A percentile compares a stretch with the other conserved stretches of the same genome.
phyloP scores from a whole-genome alignment of 2,329 filamentous ascomycete species.

The Penicillium sp. region DNA sequence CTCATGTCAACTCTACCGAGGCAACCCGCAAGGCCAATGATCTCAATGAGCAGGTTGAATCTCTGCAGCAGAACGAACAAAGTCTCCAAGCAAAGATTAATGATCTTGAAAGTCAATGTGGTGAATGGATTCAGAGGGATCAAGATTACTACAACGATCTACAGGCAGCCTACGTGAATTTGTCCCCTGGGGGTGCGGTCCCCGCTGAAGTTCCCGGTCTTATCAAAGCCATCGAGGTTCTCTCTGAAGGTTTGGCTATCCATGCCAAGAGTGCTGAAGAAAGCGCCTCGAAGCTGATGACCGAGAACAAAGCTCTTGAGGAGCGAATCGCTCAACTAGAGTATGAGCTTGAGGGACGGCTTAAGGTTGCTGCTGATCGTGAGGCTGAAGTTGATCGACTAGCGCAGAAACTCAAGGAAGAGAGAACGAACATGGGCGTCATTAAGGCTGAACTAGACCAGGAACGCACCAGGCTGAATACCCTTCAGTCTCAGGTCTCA shows the following conservation, averaged over 20 bases:
- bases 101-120: conserved; percentile 53
- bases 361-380: conserved; percentile 55
- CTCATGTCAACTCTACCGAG: conserved; percentile 51
- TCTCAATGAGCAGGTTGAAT: conserved; percentile 60
- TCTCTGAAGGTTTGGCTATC: conserved; percentile 60
- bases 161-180: conserved; percentile 59
- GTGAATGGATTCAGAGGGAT: conserved; percentile 54
- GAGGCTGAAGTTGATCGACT: conserved; percentile 56
- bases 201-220: conserved; percentile 62
- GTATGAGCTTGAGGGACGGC: conserved; percentile 57
- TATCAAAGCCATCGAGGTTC: conserved; percentile 60
- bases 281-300: conserved; percentile 60
- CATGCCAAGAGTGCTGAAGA: conserved; percentile 63
- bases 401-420: conserved; percentile 55
- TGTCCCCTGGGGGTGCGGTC: conserved; percentile 56
- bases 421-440: conserved; percentile 49
- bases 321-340: conserved; percentile 58
- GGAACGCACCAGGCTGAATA: conserved; percentile 68
- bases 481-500: conserved; percentile 70
- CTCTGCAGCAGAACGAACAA: conserved; percentile 54
- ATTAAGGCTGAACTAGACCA: conserved; percentile 60
- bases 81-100: conserved; percentile 44
- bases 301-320: conserved; percentile 64
- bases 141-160: conserved; percentile 58
- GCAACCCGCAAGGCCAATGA: conserved; percentile 42